These are phyloP conservation scores for Curvularia sp. DNA, from an alignment of 2,329 filamentous ascomycete species.

Conservation along the genomic window DNA sequence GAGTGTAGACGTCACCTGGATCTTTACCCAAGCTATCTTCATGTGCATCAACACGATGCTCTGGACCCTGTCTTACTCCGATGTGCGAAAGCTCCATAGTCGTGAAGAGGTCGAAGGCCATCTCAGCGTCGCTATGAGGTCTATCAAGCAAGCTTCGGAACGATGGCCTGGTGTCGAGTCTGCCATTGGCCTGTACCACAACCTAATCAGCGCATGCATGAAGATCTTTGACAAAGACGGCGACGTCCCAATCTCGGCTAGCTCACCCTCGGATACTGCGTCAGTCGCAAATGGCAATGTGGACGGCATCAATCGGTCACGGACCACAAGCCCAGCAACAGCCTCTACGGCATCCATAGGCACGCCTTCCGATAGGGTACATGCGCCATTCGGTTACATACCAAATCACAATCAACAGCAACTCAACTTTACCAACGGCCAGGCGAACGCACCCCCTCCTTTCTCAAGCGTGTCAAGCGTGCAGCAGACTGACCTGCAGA, in stretches of 20 bases:
- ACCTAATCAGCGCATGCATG: conserved; percentile 83
- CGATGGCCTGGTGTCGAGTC: conserved; percentile 91
- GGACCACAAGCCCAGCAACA: conserved; percentile 56
- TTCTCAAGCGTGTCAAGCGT: conserved; percentile 31
- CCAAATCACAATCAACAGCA: conserved; percentile 42
- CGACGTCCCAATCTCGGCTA: conserved; percentile 58
- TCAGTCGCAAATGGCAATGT: conserved; percentile 52
- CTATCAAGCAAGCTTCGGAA: conserved; percentile 80
- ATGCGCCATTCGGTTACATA: conserved; percentile 50
- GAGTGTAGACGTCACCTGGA: conserved; percentile 88
- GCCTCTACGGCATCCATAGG: conserved; percentile 49
- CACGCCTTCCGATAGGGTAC: conserved; percentile 46
- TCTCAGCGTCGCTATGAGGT: conserved; percentile 76
- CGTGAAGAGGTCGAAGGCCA: conserved; percentile 79
- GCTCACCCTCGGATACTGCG: conserved; percentile 57
- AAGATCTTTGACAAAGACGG: conserved; percentile 78
- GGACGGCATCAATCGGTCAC: conserved; percentile 54
- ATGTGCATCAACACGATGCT: conserved; percentile 91
- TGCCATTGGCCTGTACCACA: conserved; percentile 84
- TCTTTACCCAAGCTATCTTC: conserved; percentile 87
- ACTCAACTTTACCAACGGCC: conserved; percentile 38
- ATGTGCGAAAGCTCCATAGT: conserved; percentile 75
- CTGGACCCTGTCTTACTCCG: conserved; percentile 88
- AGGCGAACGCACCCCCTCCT: conserved; percentile 24
- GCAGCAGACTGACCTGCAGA: conserved; percentile 34